Percentiles rank a stretch among this genome's conserved stretches.
Evolutionary conservation across 2,329 filamentous ascomycete species (phyloP).

Genomic region (Venturia nashicola): DNA sequence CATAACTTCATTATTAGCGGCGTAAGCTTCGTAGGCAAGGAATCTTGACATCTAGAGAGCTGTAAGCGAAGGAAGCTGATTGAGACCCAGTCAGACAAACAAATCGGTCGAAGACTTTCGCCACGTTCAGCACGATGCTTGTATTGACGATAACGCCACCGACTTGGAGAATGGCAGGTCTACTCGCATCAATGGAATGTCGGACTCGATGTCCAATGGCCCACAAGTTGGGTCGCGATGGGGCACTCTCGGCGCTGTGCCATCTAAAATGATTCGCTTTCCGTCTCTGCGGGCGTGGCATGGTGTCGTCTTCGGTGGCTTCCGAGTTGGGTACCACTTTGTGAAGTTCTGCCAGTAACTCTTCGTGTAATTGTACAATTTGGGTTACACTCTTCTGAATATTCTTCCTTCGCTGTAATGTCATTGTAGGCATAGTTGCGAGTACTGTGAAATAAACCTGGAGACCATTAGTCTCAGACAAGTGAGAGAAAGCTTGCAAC

Average conservation of each 20-base stretch:
- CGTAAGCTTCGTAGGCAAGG: slow-evolving; percentile 83
- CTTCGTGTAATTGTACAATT: slow-evolving; percentile 73
- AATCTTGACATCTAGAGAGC: slow-evolving; percentile 59
- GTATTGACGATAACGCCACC: slow-evolving; percentile 36
- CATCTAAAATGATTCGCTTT: slow-evolving; percentile 33
- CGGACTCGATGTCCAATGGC: slow-evolving; percentile 21
- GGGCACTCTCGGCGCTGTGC: slow-evolving; percentile 34
- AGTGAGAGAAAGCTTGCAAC: background rate
- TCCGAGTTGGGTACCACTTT: slow-evolving; percentile 54
- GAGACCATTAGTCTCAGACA: slow-evolving; percentile 11
- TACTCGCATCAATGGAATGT: slow-evolving; percentile 34
- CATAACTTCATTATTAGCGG: slow-evolving; percentile 78
- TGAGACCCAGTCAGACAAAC: slow-evolving; percentile 21
- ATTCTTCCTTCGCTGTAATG: slow-evolving; percentile 52
- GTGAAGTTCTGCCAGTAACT: slow-evolving; percentile 64
- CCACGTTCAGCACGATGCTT: slow-evolving; percentile 40
- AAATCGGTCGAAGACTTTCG: slow-evolving; percentile 40
- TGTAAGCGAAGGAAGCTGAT: background rate
- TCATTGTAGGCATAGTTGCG: slow-evolving; percentile 54
- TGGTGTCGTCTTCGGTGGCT: slow-evolving; percentile 22
- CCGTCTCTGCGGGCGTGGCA: slow-evolving; percentile 12
- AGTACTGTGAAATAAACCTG: slow-evolving; percentile 44
- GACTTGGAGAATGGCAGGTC: slow-evolving; percentile 25
- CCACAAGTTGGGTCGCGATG: slow-evolving; percentile 19
- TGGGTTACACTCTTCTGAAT: slow-evolving; percentile 70